Percentiles rank a stretch among this genome's conserved stretches.
Conservation (phyloP, 768 basidiomycete genomes). For the Phlegmacium glaucopus region DNA sequence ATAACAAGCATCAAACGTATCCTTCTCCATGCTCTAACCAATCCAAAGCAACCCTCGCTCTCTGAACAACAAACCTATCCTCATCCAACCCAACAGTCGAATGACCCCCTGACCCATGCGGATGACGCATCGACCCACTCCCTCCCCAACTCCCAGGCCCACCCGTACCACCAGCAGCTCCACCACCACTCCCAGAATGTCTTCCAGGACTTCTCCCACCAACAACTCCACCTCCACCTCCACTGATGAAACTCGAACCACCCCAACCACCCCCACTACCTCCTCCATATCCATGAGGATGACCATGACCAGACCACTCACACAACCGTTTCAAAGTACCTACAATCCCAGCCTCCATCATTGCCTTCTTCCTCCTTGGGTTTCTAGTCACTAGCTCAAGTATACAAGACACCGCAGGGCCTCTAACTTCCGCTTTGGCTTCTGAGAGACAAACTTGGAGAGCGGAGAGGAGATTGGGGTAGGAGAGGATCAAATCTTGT, state of each 20-base stretch:
- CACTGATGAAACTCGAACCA: conserved; percentile 11
- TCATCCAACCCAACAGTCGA: conserved; percentile 46
- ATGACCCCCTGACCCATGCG: conserved; percentile 7
- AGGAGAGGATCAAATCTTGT: conserved; percentile 49
- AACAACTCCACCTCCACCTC: conserved; percentile 1
- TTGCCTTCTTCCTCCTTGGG: conserved; percentile 29
- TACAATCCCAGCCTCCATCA: conserved; percentile 38
- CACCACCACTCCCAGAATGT: not conserved
- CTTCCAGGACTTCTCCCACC: conserved; percentile 4
- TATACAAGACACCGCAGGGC: conserved; percentile 60
- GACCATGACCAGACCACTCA: conserved; percentile 33
- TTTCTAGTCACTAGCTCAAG: conserved; percentile 48
- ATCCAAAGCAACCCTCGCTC: conserved; percentile 55
- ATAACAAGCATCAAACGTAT: conserved; percentile 19
- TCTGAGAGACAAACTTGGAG: conserved; percentile 61
- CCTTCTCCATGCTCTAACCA: conserved; percentile 40
- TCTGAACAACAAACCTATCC: conserved; percentile 55
- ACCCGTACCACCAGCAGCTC: not conserved
- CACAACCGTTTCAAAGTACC: conserved; percentile 37
- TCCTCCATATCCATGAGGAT: conserved; percentile 9
- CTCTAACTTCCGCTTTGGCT: conserved; percentile 51
- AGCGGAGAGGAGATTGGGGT: conserved; percentile 47
- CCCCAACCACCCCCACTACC: conserved; percentile 7
- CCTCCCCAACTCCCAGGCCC: conserved; percentile 23
- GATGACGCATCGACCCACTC: conserved; percentile 16